Base-by-base conservation (phyloP, 2,329 filamentous ascomycete species). In the Hymenoscyphus fraxineus region DNA sequence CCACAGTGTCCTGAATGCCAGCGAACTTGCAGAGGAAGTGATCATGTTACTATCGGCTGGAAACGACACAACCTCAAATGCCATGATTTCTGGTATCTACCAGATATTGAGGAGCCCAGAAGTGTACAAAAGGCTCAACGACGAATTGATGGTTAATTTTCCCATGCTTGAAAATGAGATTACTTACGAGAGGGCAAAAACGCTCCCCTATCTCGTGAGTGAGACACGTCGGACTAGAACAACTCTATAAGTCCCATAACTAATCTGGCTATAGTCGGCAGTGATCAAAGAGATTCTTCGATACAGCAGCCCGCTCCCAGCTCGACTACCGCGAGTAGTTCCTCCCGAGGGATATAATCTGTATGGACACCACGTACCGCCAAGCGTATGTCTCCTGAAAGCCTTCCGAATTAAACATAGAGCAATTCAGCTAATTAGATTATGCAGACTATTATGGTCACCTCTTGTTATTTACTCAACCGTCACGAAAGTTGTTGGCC, bases 1-100 rank as follows among this genome's bases (percentile, higher is more conserved):
- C 16, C 56, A 58, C 9, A 58, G 56, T 39, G 9, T 58, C n/a
- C 22, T 58, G 9, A 58, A 58, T 58, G 15, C 32, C 16, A 39
- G 38, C n/a, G 13, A 39, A 38, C 56, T 58, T 58, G 56, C 56
- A n/a, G 56, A 58, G n/a, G 56, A 58, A 39, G 56, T 39, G n/a
- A 58, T 58, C 38, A 58, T 58, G 56, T 19, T 58, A 13, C 31
- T 58, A n/a, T n/a, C 32, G 5, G 56, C 56, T 13, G 56, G 56
- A 32, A 58, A 58, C 38, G 56, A 58, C 13, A 58, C 56, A n/a
- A 58, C 56, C 32, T 38, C 32, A 4, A 58, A 58, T 58, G 56
- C 56, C 16, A 39, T 58, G 56, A 58, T 58, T 16, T 38, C 38
- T n/a, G 56, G 56, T 19, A 58, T 58, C 9, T 58, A 58, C 32